Percentiles rank a stretch among this genome's conserved stretches.
Evolutionary conservation across 176 grass and related monocot genomes (phyloP).

Genomic region (Pontederia crassipes): DNA sequence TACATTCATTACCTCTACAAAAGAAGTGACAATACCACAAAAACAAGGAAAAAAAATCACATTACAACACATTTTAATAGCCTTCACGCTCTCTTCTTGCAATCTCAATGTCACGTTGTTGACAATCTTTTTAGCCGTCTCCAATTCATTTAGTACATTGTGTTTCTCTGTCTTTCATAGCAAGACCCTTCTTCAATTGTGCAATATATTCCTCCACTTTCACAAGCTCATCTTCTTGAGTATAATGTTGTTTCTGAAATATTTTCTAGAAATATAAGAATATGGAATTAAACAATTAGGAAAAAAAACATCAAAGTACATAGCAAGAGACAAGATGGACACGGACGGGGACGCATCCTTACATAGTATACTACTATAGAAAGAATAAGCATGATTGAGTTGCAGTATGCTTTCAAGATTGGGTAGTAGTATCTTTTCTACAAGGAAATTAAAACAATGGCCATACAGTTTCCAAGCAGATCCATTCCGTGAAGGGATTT

Average conservation of each 20-base stretch:
- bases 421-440: no score
- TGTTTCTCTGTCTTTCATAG: constrained; percentile 74
- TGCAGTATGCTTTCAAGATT: no score
- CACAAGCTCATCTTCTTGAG: constrained; percentile 22
- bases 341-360: no score
- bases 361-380: no score
- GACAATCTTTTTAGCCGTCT: constrained; percentile 62
- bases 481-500: no score
- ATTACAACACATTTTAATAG: background rate
- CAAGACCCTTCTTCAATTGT: constrained; percentile 55
- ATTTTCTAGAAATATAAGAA: background rate
- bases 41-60: no score
- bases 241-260: constrained; percentile 30
- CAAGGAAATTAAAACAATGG: no score
- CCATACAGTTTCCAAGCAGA: no score
- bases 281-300: background rate
- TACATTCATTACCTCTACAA: no score
- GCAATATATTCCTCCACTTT: constrained; percentile 40
- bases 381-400: no score
- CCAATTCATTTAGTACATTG: constrained; percentile 71
- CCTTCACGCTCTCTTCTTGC: constrained; percentile 28
- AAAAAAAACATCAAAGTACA: background rate
- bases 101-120: constrained; percentile 59
- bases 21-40: no score
- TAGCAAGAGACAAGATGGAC: no score